Conservation (phyloP, 2,329 filamentous ascomycete species). For the Blastomyces silverae region DNA sequence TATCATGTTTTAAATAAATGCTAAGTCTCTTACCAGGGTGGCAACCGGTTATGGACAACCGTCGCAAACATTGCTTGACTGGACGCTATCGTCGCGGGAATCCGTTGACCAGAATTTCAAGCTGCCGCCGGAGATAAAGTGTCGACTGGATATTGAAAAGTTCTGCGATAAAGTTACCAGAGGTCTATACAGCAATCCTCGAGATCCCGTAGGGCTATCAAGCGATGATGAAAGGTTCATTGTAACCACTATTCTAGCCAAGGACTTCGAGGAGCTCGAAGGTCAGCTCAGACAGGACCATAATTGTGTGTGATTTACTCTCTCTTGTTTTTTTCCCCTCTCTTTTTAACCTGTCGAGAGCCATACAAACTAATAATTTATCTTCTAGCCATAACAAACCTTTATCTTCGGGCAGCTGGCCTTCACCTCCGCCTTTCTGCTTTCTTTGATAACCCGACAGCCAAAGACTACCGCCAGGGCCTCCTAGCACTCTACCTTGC, state of each 20-base stretch:
- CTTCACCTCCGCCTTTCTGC: conserved; percentile 46
- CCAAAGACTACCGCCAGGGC: conserved; percentile 43
- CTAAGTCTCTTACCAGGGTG: conserved; percentile 40
- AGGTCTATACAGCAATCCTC: conserved; percentile 51
- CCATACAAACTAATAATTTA: conserved; percentile 7
- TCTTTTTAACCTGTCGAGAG: neutral
- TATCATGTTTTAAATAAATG: conserved; percentile 16
- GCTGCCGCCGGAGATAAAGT: conserved; percentile 47
- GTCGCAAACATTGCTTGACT: conserved; percentile 56
- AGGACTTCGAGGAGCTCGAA: conserved; percentile 47
- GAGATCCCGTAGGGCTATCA: conserved; percentile 48
- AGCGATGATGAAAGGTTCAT: conserved; percentile 41
- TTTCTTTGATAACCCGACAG: conserved; percentile 45
- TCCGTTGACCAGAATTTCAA: conserved; percentile 42
- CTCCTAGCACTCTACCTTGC: conserved; percentile 42
- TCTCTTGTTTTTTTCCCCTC: neutral
- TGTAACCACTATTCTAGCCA: conserved; percentile 41
- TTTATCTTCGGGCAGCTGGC: conserved; percentile 44
- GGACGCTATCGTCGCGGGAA: conserved; percentile 46
- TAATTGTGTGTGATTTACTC: conserved; percentile 32
- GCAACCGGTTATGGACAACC: conserved; percentile 64
- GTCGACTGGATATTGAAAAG: conserved; percentile 51
- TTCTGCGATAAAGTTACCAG: conserved; percentile 54
- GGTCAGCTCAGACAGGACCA: conserved; percentile 43
- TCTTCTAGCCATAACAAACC: conserved; percentile 39